Conservation (phyloP, 129 eudicot genomes). For the Cynara cardunculus region DNA sequence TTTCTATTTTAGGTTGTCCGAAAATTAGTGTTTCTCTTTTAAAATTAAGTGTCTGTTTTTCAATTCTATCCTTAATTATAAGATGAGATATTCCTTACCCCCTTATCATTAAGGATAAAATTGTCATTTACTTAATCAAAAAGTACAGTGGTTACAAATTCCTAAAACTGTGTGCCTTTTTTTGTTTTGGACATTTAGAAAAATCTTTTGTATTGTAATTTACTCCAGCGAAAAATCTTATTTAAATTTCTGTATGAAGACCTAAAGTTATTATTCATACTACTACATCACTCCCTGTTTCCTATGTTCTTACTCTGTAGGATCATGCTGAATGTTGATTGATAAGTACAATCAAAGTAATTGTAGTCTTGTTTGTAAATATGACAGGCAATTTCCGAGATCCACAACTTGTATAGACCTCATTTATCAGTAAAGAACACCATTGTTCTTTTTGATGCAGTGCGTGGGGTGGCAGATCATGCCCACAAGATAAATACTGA, state of each 20-base stretch:
- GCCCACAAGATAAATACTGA: constrained; percentile 62
- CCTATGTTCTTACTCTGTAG: neutral
- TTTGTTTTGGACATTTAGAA: neutral
- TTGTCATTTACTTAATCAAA: neutral
- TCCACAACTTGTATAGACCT: constrained; percentile 50
- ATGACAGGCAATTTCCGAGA: constrained; percentile 65
- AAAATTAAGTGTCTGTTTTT: neutral
- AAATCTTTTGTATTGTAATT: neutral
- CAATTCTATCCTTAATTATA: neutral
- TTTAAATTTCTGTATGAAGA: neutral
- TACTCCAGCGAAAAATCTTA: neutral
- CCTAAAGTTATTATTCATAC: neutral
- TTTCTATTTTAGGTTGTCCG: neutral
- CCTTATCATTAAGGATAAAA: neutral
- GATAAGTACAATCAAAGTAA: neutral
- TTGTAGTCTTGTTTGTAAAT: neutral
- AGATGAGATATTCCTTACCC: neutral
- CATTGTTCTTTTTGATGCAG: constrained; percentile 40
- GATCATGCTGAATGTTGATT: neutral
- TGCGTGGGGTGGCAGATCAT: constrained; percentile 54
- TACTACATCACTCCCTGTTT: neutral
- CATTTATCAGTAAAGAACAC: constrained; percentile 48
- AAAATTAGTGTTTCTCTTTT: neutral
- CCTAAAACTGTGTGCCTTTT: neutral
- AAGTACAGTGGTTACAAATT: neutral